These are phyloP conservation scores for Prunus persica DNA, from an alignment of 306 rosid genomes.

Conservation along the genomic window Prunus_persica_NCBIv2 NC_034013.1:2862501-2863000, in stretches of 20 bases:
- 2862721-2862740: slow-evolving; percentile 10
- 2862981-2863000: too few species aligned
- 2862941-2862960: too few species aligned
- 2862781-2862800: background rate
- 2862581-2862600: slow-evolving; percentile 16
- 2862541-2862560: slow-evolving; percentile 6
- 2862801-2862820: slow-evolving; percentile 2
- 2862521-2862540: slow-evolving; percentile 11
- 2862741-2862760: slow-evolving; percentile 17
- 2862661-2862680: slow-evolving; percentile 5
- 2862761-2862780: slow-evolving; percentile 20
- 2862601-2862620: background rate
- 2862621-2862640: background rate
- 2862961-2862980: too few species aligned
- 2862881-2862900: background rate
- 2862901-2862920: slow-evolving; percentile 2
- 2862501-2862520: slow-evolving; percentile 24
- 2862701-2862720: slow-evolving; percentile 21
- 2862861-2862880: slow-evolving; percentile 7
- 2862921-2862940: background rate
- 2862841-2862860: slow-evolving; percentile 14
- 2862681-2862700: slow-evolving; percentile 14
- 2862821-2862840: slow-evolving; percentile 14
- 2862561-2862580: background rate
- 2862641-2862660: slow-evolving; percentile 19